These are phyloP conservation scores for Pyrenopolyporus hunteri DNA, from an alignment of 495 filamentous ascomycete genomes.

Conservation along the genomic window DNA sequence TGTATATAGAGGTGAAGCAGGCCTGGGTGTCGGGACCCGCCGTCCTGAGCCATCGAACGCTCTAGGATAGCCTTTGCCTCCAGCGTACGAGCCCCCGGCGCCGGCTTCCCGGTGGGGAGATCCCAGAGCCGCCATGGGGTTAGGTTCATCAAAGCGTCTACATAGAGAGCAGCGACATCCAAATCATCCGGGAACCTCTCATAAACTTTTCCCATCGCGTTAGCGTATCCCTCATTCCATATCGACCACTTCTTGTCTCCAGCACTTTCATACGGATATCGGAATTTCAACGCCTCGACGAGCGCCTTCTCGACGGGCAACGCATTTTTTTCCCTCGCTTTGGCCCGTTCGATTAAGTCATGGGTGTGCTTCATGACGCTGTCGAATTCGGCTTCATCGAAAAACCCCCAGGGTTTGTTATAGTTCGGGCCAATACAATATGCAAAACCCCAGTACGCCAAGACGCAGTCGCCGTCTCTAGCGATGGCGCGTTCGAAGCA, in stretches of 20 bases:
- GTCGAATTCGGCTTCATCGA: conserved; percentile 63
- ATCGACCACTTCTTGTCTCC: conserved; percentile 51
- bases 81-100: conserved; percentile 58
- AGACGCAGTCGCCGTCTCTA: conserved; percentile 59
- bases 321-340: conserved; percentile 36
- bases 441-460: conserved; percentile 73
- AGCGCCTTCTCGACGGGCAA: conserved; percentile 60
- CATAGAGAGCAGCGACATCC: conserved; percentile 66
- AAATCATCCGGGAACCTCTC: conserved; percentile 59
- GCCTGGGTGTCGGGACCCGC: conserved; percentile 61
- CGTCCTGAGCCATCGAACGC: conserved; percentile 50
- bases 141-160: conserved; percentile 71
- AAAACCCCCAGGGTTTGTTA: conserved; percentile 74
- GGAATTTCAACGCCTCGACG: conserved; percentile 59
- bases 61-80: conserved; percentile 65
- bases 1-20: conserved; percentile 75
- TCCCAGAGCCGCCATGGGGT: conserved; percentile 74
- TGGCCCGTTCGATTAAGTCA: conserved; percentile 51
- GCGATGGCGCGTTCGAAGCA: conserved; percentile 66
- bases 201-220: conserved; percentile 66
- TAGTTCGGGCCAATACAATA: conserved; percentile 73
- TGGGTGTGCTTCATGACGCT: conserved; percentile 53
- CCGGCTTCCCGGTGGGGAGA: conserved; percentile 61
- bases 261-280: conserved; percentile 57
- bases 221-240: conserved; percentile 64